Base-by-base conservation (phyloP, 768 basidiomycete species). In the Termitomyces titanicus region DNA sequence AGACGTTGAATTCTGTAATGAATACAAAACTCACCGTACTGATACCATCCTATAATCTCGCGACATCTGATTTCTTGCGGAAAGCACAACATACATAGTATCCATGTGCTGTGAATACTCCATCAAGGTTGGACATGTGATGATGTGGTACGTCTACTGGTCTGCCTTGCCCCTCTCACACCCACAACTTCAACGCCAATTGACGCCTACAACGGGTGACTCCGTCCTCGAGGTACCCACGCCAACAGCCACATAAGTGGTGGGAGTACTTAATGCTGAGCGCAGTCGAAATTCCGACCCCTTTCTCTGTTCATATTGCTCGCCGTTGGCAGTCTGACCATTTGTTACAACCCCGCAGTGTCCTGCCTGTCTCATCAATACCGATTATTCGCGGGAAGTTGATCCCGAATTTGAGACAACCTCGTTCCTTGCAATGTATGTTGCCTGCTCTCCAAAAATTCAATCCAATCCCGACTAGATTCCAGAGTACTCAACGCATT, bases 141-240 rank as follows among this genome's bases (percentile, higher is more conserved):
- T 25, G 34, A 35, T 25, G 1, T n/a, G 31, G 45, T 18, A 25
- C 43, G 47, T 37, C 47, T 47, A 11, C 11, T 48, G 47, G 3
- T n/a, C 5, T 24, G 25, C 17, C 17, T n/a, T 22, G 15, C 24
- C 15, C 18, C 33, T 4, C 47, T 48, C 34, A 22, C 18, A 48
- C 47, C 48, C 35, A 49, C 48, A 38, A 49, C 17, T n/a, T 49
- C 48, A 27, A 37, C 48, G 35, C 48, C 48, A 18, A 49, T 49
- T 35, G 18, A 37, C 48, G 35, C 48, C 48, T 27, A 49, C 48
- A 49, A 25, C 12, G 7, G 35, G 38, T 49, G 35, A 18, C 10
- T 37, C n/a, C 17, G 8, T 7, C 48, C 48, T 37, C 35, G 25
- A 49, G 48, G 35, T 35, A 38, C 22, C 22, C 33, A 48, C 47